These are phyloP conservation scores for Saksenaea vasiformis DNA, from an alignment of 371 early-diverging fungal genomes.

Conservation along the genomic window DNA sequence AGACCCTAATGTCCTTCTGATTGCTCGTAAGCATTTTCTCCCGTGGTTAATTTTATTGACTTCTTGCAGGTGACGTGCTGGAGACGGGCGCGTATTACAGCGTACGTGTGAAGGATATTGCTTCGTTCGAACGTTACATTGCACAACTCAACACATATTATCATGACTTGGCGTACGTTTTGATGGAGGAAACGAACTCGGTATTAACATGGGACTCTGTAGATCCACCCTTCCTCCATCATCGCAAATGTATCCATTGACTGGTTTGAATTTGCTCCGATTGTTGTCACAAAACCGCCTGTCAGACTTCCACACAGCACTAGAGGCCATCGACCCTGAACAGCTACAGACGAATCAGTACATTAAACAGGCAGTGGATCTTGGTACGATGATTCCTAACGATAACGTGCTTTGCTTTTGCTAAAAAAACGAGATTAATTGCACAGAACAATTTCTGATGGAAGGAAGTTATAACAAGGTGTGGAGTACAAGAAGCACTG, in stretches of 20 bases:
- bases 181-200: not conserved
- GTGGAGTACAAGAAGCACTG: conserved; percentile 84
- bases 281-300: conserved; percentile 92
- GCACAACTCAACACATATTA: conserved; percentile 93
- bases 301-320: conserved; percentile 93
- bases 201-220: not conserved
- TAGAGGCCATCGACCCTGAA: conserved; percentile 88
- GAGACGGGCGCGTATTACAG: conserved; percentile 92
- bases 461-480: conserved; percentile 97
- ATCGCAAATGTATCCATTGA: conserved; percentile 80
- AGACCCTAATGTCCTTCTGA: conserved; percentile 63
- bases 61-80: conserved; percentile 75
- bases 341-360: conserved; percentile 77
- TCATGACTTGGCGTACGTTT: conserved; percentile 73
- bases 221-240: conserved; percentile 75
- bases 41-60: not conserved
- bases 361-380: conserved; percentile 88
- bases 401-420: conserved; percentile 29
- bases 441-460: conserved; percentile 86
- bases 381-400: conserved; percentile 42
- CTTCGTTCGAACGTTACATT: conserved; percentile 91
- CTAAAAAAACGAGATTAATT: not conserved
- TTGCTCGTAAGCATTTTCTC: conserved; percentile 62
- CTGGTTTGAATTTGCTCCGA: conserved; percentile 90
- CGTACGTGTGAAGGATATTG: conserved; percentile 82